These are phyloP conservation scores for Chaetomium strumarium DNA, from an alignment of 2,329 filamentous ascomycete species.

Conservation along the genomic window DNA sequence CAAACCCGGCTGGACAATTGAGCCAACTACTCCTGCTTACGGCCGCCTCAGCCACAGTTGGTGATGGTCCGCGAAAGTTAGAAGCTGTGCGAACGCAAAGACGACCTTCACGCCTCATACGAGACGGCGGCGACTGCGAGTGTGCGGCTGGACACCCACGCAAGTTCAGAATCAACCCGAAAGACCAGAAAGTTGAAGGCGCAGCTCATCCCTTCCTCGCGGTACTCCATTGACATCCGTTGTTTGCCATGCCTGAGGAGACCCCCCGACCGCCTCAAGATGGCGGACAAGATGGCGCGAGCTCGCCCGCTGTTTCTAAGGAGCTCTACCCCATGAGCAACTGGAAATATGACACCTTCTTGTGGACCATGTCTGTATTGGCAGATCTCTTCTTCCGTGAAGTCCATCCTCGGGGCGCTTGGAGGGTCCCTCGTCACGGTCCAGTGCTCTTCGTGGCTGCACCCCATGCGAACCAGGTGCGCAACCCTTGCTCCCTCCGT, in stretches of 20 bases:
- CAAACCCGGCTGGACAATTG: too few species aligned
- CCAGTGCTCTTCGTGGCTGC: constrained; percentile 94
- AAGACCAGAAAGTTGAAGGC: too few species aligned
- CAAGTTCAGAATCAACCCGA: too few species aligned
- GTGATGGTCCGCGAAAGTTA: too few species aligned
- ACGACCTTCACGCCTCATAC: too few species aligned
- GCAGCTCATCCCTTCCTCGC: too few species aligned
- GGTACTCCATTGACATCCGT: not conserved
- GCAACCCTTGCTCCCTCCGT: constrained; percentile 20
- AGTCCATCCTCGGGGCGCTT: constrained; percentile 88
- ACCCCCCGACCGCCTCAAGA: constrained; percentile 17
- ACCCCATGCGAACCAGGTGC: constrained; percentile 90
- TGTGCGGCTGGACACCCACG: too few species aligned
- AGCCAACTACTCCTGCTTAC: too few species aligned
- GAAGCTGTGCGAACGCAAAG: too few species aligned
- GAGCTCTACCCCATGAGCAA: constrained; percentile 64
- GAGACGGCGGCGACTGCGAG: too few species aligned
- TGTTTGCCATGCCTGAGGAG: constrained; percentile 15
- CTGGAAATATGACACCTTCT: constrained; percentile 71
- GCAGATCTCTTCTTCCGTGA: constrained; percentile 98
- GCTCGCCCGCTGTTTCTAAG: constrained; percentile 33
- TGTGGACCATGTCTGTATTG: constrained; percentile 73
- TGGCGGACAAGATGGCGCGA: constrained; percentile 27
- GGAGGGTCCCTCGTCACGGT: constrained; percentile 84
- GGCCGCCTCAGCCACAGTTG: too few species aligned